phyloP scores from a whole-genome alignment of 106 monocot genomes.

The Apostasia shenzhenica region DNA sequence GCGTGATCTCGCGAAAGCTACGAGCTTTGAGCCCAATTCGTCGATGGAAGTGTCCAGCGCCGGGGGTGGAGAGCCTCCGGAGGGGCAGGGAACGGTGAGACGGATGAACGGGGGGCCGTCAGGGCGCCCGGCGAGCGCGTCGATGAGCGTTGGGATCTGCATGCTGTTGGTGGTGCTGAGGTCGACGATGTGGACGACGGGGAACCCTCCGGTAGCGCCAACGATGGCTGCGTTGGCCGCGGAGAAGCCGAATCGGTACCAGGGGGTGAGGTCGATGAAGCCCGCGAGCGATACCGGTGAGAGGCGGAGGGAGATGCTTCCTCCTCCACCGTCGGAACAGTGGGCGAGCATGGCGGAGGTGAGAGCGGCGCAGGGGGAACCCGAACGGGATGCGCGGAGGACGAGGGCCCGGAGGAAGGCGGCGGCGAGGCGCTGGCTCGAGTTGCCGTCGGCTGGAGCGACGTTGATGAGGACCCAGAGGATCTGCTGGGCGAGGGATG shows the following conservation, averaged over 20 bases:
- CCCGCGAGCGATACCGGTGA: constrained; percentile 63
- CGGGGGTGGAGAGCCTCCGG: constrained; percentile 18
- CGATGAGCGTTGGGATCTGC: constrained; percentile 96
- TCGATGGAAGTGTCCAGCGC: constrained; percentile 55
- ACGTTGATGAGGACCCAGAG: constrained; percentile 98
- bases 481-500: constrained; percentile 77
- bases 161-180: constrained; percentile 86
- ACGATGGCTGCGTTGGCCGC: constrained; percentile 79
- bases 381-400: constrained; percentile 52
- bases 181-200: constrained; percentile 79
- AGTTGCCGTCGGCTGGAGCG: constrained; percentile 75
- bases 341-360: background rate
- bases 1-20: constrained; percentile 69
- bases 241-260: constrained; percentile 84
- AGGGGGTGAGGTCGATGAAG: constrained; percentile 92
- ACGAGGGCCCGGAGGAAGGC: constrained; percentile 85
- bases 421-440: constrained; percentile 81
- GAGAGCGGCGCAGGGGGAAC: constrained; percentile 6
- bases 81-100: constrained; percentile 44
- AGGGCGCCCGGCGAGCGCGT: constrained; percentile 57
- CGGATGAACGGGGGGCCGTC: constrained; percentile 65
- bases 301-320: constrained; percentile 23
- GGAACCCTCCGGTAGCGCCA: constrained; percentile 71
- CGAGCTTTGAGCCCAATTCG: constrained; percentile 57
- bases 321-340: background rate